Conservation (phyloP, 2,329 filamentous ascomycete genomes). For the Biscogniauxia mediterranea region DNA sequence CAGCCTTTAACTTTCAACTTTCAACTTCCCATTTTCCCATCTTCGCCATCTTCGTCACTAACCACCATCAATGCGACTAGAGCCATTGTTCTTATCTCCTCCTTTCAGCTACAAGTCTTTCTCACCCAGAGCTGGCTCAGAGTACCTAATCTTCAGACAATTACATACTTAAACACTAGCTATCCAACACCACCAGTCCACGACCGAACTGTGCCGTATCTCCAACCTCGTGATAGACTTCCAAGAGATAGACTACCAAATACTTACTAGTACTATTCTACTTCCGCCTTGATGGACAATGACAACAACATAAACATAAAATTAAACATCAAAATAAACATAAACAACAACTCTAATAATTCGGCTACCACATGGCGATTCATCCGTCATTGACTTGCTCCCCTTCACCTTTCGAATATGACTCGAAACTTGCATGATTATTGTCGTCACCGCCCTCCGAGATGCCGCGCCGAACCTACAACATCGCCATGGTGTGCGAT, state of each 20-base stretch:
- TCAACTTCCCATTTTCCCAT: not conserved
- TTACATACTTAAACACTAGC: too few relatives aligned
- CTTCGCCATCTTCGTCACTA: not conserved
- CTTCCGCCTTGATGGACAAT: not conserved
- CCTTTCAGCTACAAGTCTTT: too few relatives aligned
- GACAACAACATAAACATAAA: too few relatives aligned
- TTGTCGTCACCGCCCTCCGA: conserved; percentile 25
- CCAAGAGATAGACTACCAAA: too few relatives aligned
- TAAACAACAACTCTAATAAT: not conserved
- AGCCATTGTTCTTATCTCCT: too few relatives aligned
- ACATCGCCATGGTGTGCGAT: conserved; percentile 92
- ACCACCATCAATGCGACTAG: not conserved
- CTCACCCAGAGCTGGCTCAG: too few relatives aligned
- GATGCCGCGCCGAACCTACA: conserved; percentile 59
- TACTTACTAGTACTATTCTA: not conserved
- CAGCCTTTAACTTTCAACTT: too few relatives aligned
- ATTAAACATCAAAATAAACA: too few relatives aligned
- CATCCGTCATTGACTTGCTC: not conserved
- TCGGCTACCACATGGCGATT: not conserved
- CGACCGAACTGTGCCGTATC: too few relatives aligned
- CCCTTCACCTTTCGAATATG: conserved; percentile 18
- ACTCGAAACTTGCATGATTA: conserved; percentile 11
- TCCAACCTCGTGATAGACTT: too few relatives aligned
- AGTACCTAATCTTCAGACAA: not conserved
- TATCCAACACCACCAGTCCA: too few relatives aligned